A percentile compares a stretch with the other conserved stretches of the same genome.
These are phyloP conservation scores for Metschnikowia amazonensis DNA, from an alignment of 805 yeast species.

Conservation along the genomic window DNA sequence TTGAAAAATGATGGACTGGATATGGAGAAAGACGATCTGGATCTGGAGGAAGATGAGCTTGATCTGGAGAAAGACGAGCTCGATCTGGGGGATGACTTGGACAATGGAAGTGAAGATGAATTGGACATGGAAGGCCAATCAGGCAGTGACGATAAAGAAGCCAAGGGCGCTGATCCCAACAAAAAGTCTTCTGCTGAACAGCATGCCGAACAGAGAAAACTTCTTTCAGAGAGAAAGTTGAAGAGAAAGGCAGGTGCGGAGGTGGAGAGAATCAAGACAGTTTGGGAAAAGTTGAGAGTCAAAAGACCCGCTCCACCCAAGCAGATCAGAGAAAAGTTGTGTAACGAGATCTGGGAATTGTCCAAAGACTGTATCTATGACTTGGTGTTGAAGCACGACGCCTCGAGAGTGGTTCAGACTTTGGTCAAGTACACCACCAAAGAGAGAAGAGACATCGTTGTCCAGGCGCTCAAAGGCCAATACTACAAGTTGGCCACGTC, in stretches of 20 bases:
- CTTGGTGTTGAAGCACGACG: slow-evolving; percentile 90
- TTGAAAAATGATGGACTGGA: not conserved
- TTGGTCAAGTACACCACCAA: slow-evolving; percentile 80
- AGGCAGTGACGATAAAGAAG: slow-evolving; percentile 16
- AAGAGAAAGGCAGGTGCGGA: slow-evolving; percentile 83
- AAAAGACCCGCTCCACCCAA: slow-evolving; percentile 79
- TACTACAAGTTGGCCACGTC: slow-evolving; percentile 83
- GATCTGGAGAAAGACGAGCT: slow-evolving; percentile 9
- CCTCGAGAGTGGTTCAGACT: slow-evolving; percentile 93
- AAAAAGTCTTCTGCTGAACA: slow-evolving; percentile 57
- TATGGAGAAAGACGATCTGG: slow-evolving; percentile 24
- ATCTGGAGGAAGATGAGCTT: slow-evolving; percentile 6
- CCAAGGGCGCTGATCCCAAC: slow-evolving; percentile 33
- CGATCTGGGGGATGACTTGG: slow-evolving; percentile 14
- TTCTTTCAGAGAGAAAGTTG: slow-evolving; percentile 77
- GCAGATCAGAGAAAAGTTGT: slow-evolving; percentile 68
- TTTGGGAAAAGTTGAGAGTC: slow-evolving; percentile 91
- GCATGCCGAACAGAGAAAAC: slow-evolving; percentile 78
- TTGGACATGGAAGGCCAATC: slow-evolving; percentile 29
- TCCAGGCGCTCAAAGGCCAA: slow-evolving; percentile 64
- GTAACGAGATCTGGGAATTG: slow-evolving; percentile 81
- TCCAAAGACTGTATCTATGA: slow-evolving; percentile 75
- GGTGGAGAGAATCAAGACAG: slow-evolving; percentile 75
- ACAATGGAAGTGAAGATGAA: slow-evolving; percentile 18
- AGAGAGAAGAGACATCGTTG: slow-evolving; percentile 70